phyloP scores from a whole-genome alignment of 257 asterid species.

The Solanum etuberosum region DNA sequence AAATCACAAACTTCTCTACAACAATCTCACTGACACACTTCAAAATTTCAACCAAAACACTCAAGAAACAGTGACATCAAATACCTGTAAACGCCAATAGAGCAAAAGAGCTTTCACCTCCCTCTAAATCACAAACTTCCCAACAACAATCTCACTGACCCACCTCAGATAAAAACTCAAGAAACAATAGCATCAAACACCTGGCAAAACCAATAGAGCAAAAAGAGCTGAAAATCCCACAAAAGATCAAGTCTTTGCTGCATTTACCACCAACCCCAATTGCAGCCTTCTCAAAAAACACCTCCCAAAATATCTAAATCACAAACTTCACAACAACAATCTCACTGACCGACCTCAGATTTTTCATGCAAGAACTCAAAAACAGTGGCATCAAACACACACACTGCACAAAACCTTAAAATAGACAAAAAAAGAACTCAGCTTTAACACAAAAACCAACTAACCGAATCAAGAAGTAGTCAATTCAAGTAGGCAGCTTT shows the following conservation, averaged over 20 bases:
- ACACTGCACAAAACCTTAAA: neutral
- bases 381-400: neutral
- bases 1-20: neutral
- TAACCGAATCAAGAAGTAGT: neutral
- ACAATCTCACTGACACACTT: constrained; percentile 13
- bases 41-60: neutral
- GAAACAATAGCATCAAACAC: neutral
- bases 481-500: neutral
- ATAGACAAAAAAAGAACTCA: neutral
- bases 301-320: constrained; percentile 5
- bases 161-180: neutral
- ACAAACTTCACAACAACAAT: constrained; percentile 4
- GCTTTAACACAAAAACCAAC: constrained; percentile 2
- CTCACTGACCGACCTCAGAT: constrained; percentile 10
- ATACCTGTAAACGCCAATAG: neutral
- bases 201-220: neutral
- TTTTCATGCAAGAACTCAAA: neutral
- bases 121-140: constrained; percentile 1
- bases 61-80: neutral
- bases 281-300: constrained; percentile 3
- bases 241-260: constrained; percentile 15
- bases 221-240: neutral
- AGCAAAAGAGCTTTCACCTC: neutral
- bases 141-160: constrained; percentile 8
- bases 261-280: constrained; percentile 11